Evolutionary conservation across 2,329 filamentous ascomycete genomes (phyloP), one percentile per base, ranked within the genome.

Genomic region (Verticillium klebahnii): DNA sequence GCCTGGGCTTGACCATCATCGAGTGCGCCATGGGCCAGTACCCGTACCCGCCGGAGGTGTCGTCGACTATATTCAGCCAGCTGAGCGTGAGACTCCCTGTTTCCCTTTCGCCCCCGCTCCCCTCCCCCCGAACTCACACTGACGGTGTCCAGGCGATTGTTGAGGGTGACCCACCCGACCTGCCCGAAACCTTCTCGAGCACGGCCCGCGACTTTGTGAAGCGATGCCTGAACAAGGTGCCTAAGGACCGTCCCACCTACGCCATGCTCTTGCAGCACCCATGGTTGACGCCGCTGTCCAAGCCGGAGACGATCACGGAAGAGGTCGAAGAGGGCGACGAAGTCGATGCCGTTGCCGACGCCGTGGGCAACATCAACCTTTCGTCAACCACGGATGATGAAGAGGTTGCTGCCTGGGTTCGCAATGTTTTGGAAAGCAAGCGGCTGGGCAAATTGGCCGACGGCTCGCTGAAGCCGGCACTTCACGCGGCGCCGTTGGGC

Each of bases 61-160:
- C 96, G 67, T 95, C 94, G 73, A 98, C 97, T 71, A 99, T 99
- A 68, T 98, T 99, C 81, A 96, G 92, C 70, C 95, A 99, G 73
- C 82, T 99, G 37, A 96, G 90, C 70, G 95, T 98, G 83, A 88
- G 93, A 87, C 9, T 3, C n/a, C 3, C 19, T 17, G 60, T 23
- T 55, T 45, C 25, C 36, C 11, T 34, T 58, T 59, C n/a, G 39
- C 15, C 2, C 23, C 23, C 23, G 23, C 23, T 2, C 5, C 6
- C 14, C 15, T 34, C 55, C 58, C 23, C 29, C 50, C 9, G 15
- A 61, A 37, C 56, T 17, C 39, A 29, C 31, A 17, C 63, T 72
- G 68, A 74, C 56, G 12, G 34, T 32, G 56, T 56, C 40, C 67
- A 99, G 95, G 95, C 95, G 61, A 99, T 99, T 72, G 95, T 99